Evolutionary conservation across 331 rosid species (phyloP), one percentile per base, ranked within the genome.

Genomic region (Acacia pycnantha): DNA sequence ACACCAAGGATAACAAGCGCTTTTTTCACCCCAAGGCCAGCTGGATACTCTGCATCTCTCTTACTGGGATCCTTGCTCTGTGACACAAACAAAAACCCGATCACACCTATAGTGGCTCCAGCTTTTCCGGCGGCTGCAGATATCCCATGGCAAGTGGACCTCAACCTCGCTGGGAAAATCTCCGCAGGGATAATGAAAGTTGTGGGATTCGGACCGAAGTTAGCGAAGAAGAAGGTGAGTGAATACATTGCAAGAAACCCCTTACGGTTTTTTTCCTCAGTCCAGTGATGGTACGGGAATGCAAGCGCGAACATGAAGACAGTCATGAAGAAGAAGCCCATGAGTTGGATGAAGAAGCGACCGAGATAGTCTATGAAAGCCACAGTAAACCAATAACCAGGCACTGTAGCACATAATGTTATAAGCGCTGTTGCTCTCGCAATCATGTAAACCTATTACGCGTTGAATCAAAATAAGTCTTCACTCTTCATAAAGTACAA

Each of bases 271-370:
- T 80, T 73, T 41, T 18, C 64, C 54, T 82, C 46, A 5, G 37
- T 85, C 89, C 92, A 89, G 2, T 85, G 87, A 26, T 89, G 5
- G 33, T 87, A 83, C 2, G 89, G 90, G 31, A 87, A 10, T 0
- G 89, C 90, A 11, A 89, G 84, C 0, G 89, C 90, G 69, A 87
- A 89, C 89, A 89, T 81, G 82, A 89, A 89, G 6, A 81, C 79
- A 0, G 90, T 85, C 92, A 89, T 89, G 84, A 89, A 82, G 70
- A 81, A 74, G 59, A 89, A 89, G 0, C 90, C 90, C 90, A 85
- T 89, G 8, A 89, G 22, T 48, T 89, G 89, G 35, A 89, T 89
- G 5, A 77, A 14, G 64, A 89, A 85, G 33, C 88, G 84, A 0
- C 89, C 90, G 7, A 85, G 8, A 0, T 10, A 3, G 24, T 85